Evolutionary conservation across 495 filamentous ascomycete species (phyloP).

Genomic region (Saxophila tyrrhenica): DNA sequence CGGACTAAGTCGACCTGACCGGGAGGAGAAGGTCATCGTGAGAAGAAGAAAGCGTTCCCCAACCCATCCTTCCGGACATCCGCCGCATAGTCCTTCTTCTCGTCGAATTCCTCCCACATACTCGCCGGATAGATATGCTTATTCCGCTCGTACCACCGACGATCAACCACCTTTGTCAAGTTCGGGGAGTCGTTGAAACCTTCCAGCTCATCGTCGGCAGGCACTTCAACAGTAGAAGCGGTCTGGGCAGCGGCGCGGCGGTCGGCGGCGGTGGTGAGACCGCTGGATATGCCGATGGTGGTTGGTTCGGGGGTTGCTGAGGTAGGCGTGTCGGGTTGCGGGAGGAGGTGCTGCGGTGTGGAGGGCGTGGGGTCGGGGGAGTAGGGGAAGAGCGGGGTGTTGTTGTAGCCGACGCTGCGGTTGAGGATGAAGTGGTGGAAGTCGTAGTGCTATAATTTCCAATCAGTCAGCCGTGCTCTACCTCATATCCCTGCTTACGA

Average conservation of each 20-base stretch:
- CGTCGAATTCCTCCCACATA: conserved; percentile 91
- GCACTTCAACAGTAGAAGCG: conserved; percentile 2
- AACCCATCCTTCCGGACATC: conserved; percentile 71
- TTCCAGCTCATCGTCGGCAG: conserved; percentile 44
- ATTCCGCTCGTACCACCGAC: conserved; percentile 91
- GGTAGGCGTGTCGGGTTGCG: not conserved
- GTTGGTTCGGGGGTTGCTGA: conserved; percentile 1
- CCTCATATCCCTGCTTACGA: not conserved
- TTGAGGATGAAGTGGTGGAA: conserved; percentile 96
- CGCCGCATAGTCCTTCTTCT: conserved; percentile 69
- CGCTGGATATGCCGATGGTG: conserved; percentile 1
- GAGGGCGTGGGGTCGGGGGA: conserved; percentile 35
- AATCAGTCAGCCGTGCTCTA: not conserved
- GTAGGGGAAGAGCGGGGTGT: conserved; percentile 64
- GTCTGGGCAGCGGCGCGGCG: conserved; percentile 28
- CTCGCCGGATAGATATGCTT: conserved; percentile 97
- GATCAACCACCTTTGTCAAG: conserved; percentile 88
- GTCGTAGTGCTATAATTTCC: conserved; percentile 66
- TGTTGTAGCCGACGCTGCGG: conserved; percentile 58
- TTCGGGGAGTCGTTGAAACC: conserved; percentile 68
- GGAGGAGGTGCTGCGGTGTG: conserved; percentile 17
- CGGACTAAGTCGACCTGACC: no score
- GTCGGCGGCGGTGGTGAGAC: conserved; percentile 31
- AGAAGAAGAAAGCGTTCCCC: conserved; percentile 89
- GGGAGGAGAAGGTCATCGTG: not conserved